Evolutionary conservation across 768 basidiomycete genomes (phyloP), one percentile per base, ranked within the genome.

Genomic region (Suillus placidus): DNA sequence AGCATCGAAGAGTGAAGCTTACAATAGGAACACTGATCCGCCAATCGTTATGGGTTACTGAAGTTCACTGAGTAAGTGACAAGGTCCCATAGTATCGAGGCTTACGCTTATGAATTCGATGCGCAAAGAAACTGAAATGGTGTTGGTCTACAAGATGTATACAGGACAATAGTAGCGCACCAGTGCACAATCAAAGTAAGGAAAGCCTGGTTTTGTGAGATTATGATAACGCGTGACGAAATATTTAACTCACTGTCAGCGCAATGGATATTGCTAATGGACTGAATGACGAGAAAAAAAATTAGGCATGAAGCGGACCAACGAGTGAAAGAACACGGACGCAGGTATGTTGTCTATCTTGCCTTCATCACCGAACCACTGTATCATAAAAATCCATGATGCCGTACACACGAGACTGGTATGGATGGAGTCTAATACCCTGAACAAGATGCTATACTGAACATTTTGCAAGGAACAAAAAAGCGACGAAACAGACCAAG

Each of bases 171-270:
- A 45, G 54, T 16, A 26, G 60, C 78, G 37, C 61, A 85, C 83
- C 84, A 82, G 65, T 86, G 84, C 8, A 86, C 84, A 38, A 84
- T 75, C 62, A 84, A 79, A 1, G 83, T 85, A 43, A 84, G 74
- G 26, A 82, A 69, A 2, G 83, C 84, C 83, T 68, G 78, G 3
- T 30, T 40, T 18, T 8, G 79, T 76, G 0, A 77, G 72, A 26
- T 76, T 62, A 13, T 45, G 42, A 66, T 26, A 60, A 57, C 18
- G 20, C 51, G 1, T 10, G 10, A 2, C 12, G 5, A 34, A 61
- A 14, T 40, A 10, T 30, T 18, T 1, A 40, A 61, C 75, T 61
- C 60, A 71, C 75, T 1, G 84, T 84, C 61, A 10, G 67, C 38
- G 69, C 20, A 35, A 76, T 66, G 13, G 75, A 76, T 65, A 73